Evolutionary conservation across 1,284 basidiomycete species (phyloP), one percentile per base, ranked within the genome.

Genomic region (Chalciporus sp.): DNA sequence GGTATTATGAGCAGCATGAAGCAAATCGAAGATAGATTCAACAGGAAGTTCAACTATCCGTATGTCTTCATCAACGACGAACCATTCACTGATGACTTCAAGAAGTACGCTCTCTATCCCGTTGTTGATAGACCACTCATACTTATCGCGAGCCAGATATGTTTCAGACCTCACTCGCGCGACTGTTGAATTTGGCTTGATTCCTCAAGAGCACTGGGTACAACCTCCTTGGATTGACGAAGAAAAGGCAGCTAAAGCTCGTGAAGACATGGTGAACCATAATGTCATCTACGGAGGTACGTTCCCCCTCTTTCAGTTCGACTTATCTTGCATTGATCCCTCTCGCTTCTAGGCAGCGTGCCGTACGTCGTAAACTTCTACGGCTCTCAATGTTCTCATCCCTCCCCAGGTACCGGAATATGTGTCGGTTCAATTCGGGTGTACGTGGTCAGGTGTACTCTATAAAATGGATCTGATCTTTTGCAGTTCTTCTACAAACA

Each of bases 381-480:
- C 39, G n/a, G 41, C 17, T 35, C 49, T 39, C 27, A 53, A 53
- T 16, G 47, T 45, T 17, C 55, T 57, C 8, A 39, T 42, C 46
- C 46, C 11, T 11, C 47, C 43, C 51, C 59, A 86, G 85, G 37
- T 93, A 93, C 65, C 85, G 90, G 48, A 92, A 93, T 59, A 92
- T 96, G 94, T 97, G 95, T 69, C 86, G 96, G 19, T 98, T 88
- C 77, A 94, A 97, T 72, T 94, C 92, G 51, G 94, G 94, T 33
- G 93, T 94, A 73, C 70, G 84, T 74, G 31, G 23, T 37, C 11
- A 23, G 14, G 29, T 11, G 14, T 46, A 6, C 35, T 14, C 33
- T 33, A 14, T 40, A 5, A 28, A 35, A 19, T 31, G 16, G 49
- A 27, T 42, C 58, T 52, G 33, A 57, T 33, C 17, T 57, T 28